A percentile compares a stretch with the other conserved stretches of the same genome.
phyloP scores from a whole-genome alignment of 148 eudicot species.

The Gaultheria prostrata region DNA sequence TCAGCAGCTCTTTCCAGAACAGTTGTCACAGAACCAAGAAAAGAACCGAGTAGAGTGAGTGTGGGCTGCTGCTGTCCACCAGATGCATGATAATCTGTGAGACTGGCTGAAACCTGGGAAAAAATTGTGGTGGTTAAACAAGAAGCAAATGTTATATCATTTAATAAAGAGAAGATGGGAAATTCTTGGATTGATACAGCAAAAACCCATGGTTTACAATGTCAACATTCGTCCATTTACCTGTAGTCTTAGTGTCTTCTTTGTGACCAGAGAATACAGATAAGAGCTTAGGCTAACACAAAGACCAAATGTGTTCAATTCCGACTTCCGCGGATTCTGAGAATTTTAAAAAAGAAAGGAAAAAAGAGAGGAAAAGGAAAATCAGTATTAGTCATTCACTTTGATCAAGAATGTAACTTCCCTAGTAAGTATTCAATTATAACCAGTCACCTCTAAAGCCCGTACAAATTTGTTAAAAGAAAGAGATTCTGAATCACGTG shows the following conservation, averaged over 20 bases:
- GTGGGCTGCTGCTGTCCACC: constrained; percentile 73
- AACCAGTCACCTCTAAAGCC: constrained; percentile 50
- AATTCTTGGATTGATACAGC: neutral
- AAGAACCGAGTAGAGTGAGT: constrained; percentile 48
- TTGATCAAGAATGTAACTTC: constrained; percentile 3
- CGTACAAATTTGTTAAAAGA: constrained; percentile 29
- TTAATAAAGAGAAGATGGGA: neutral
- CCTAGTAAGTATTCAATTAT: neutral
- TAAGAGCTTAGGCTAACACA: constrained; percentile 89
- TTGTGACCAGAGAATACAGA: constrained; percentile 81
- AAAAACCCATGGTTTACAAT: neutral
- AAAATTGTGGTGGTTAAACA: neutral
- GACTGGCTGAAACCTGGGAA: constrained; percentile 58
- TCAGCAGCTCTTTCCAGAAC: constrained; percentile 84
- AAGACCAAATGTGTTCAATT: constrained; percentile 62
- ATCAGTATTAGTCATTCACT: neutral
- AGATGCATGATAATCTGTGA: constrained; percentile 39
- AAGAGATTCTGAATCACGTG: constrained; percentile 53
- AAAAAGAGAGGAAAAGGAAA: neutral
- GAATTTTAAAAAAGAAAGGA: constrained; percentile 6
- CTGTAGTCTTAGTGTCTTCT: constrained; percentile 72
- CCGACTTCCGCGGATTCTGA: constrained; percentile 67
- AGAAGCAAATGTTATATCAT: neutral
- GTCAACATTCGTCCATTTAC: constrained; percentile 27
- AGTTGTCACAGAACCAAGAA: constrained; percentile 58